A percentile compares a stretch with the other conserved stretches of the same genome.
phyloP scores from a whole-genome alignment of 345 rosid species.

The Kandelia obovata region DNA sequence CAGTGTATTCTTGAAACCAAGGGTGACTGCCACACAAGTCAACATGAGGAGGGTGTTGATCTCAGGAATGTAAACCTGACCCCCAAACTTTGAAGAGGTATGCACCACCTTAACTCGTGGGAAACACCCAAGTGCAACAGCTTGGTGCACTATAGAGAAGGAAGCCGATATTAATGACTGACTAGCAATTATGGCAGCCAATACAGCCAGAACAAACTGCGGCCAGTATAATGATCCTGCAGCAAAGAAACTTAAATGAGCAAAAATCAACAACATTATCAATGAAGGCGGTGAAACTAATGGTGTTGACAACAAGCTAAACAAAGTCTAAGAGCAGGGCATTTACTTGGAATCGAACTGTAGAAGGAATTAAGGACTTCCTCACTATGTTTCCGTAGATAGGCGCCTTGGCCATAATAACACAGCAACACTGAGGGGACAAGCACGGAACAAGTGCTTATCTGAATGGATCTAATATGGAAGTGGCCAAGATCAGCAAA shows the following conservation, averaged over 20 bases:
- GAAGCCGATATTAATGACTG: constrained; percentile 86
- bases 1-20: constrained; percentile 45
- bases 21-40: constrained; percentile 54
- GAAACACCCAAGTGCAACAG: constrained; percentile 61
- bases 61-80: constrained; percentile 89
- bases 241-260: background rate
- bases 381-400: constrained; percentile 36
- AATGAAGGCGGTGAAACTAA: background rate
- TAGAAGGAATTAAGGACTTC: constrained; percentile 52
- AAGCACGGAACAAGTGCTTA: constrained; percentile 17
- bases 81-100: constrained; percentile 67
- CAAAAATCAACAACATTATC: background rate
- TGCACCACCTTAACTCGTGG: constrained; percentile 78
- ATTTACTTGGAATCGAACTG: constrained; percentile 27
- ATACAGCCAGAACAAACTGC: constrained; percentile 64
- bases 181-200: constrained; percentile 77
- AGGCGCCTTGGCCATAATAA: constrained; percentile 63
- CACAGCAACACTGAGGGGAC: background rate
- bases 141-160: constrained; percentile 60
- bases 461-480: constrained; percentile 64
- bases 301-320: too few species aligned
- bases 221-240: constrained; percentile 77
- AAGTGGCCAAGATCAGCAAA: constrained; percentile 90
- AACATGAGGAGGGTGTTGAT: constrained; percentile 73
- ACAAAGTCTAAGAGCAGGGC: too few species aligned